Evolutionary conservation across 1,139 yeast genomes (phyloP).

Genomic region (Suhomyces atakaporum): DNA sequence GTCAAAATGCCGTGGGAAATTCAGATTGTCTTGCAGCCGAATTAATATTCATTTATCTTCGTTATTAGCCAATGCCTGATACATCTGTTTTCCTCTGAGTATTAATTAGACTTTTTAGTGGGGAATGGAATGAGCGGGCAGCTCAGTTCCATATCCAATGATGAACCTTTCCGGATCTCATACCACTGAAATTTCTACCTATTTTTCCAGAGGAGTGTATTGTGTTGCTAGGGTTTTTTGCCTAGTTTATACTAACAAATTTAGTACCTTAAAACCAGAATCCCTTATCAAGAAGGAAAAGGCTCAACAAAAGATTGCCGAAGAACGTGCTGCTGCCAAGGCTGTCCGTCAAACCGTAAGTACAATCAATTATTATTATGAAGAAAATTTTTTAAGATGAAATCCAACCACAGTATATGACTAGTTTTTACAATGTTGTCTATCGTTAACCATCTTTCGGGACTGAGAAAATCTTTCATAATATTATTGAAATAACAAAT

Average conservation of each 20-base stretch:
- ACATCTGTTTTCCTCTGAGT: constrained; percentile 54
- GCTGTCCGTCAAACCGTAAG: constrained; percentile 89
- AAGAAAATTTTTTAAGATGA: constrained; percentile 55
- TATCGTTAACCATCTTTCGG: constrained; percentile 99
- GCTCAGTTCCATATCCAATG: constrained; percentile 44
- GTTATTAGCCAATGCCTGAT: constrained; percentile 48
- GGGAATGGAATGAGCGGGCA: constrained; percentile 48
- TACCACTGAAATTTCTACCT: constrained; percentile 10
- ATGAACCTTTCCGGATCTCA: constrained; percentile 26
- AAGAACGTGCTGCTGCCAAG: constrained; percentile 85
- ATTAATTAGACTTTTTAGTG: constrained; percentile 23
- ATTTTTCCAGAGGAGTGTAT: constrained; percentile 21
- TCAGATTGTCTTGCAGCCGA: constrained; percentile 49
- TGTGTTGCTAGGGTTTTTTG: constrained; percentile 11
- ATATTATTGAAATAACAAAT: constrained; percentile 5
- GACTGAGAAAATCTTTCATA: constrained; percentile 62
- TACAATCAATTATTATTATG: constrained; percentile 25
- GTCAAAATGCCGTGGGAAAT: constrained; percentile 40
- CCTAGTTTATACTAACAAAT: constrained; percentile 35
- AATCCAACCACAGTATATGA: constrained; percentile 60
- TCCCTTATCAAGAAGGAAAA: constrained; percentile 92
- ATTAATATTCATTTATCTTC: constrained; percentile 28
- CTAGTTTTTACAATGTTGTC: constrained; percentile 93
- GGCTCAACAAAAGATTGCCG: constrained; percentile 85
- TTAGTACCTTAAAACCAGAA: constrained; percentile 75